These are phyloP conservation scores for Vitis vinifera DNA, from an alignment of 164 flowering plant genomes.

Conservation along the genomic window DNA sequence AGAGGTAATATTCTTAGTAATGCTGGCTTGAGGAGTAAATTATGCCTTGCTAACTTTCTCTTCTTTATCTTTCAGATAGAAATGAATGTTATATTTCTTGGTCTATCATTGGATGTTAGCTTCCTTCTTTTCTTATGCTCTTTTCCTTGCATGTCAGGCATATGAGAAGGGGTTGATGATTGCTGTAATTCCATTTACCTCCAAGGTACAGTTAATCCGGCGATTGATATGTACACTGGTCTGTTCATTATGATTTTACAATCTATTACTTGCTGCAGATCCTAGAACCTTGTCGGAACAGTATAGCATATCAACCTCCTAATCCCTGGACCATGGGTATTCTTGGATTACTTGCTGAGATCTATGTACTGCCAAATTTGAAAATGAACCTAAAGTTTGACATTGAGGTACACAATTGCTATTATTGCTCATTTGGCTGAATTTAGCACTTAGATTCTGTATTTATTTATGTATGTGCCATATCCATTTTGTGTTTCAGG, in stretches of 20 bases:
- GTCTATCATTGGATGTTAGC: neutral
- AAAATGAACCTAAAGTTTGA: constrained; percentile 99
- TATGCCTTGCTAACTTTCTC: neutral
- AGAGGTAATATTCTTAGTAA: constrained; percentile 48
- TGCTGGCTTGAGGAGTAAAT: neutral
- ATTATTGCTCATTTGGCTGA: neutral
- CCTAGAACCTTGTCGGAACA: constrained; percentile 84
- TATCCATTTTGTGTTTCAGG: constrained; percentile 44
- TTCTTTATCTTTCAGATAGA: neutral
- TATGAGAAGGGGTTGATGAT: constrained; percentile 97
- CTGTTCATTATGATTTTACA: constrained; percentile 2
- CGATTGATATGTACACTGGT: neutral
- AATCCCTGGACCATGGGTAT: constrained; percentile 99
- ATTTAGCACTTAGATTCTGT: neutral
- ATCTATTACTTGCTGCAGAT: constrained; percentile 45
- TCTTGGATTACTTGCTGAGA: constrained; percentile 86
- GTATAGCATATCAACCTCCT: constrained; percentile 92
- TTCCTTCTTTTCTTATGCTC: neutral
- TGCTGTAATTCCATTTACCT: constrained; percentile 96
- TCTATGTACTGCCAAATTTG: constrained; percentile 89
- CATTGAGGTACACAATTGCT: constrained; percentile 64
- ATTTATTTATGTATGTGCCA: neutral
- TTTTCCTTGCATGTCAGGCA: constrained; percentile 50
- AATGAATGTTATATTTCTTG: neutral
- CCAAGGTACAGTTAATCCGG: constrained; percentile 62